A percentile compares a stretch with the other conserved stretches of the same genome.
Conservation (phyloP, 1,139 yeast genomes). For the Geotrichum citri-aurantii region DNA sequence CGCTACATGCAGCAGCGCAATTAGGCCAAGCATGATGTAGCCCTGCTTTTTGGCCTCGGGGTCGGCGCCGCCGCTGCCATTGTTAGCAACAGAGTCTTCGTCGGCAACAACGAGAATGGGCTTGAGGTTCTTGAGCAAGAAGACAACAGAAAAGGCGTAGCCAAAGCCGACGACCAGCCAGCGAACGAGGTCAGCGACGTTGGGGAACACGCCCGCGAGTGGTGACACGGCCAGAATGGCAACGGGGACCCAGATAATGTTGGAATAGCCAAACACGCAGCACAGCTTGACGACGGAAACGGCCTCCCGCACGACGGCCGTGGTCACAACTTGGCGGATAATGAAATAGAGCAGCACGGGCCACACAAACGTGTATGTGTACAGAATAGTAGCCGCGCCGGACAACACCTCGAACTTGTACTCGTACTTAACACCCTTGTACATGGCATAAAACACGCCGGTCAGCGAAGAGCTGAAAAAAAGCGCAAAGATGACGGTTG, state of each 20-base stretch:
- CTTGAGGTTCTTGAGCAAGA: slow-evolving; percentile 36
- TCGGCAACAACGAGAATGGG: slow-evolving; percentile 32
- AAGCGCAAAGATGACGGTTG: slow-evolving; percentile 64
- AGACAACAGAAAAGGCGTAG: slow-evolving; percentile 35
- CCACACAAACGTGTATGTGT: slow-evolving; percentile 63
- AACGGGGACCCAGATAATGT: slow-evolving; percentile 73
- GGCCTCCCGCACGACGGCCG: slow-evolving; percentile 24
- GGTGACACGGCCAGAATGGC: slow-evolving; percentile 50
- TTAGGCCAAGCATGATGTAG: slow-evolving; percentile 30
- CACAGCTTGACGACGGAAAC: slow-evolving; percentile 40
- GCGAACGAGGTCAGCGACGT: slow-evolving; percentile 35
- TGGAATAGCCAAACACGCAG: slow-evolving; percentile 75
- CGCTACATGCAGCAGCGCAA: slow-evolving; percentile 35
- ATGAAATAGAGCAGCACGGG: slow-evolving; percentile 51
- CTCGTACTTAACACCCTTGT: slow-evolving; percentile 44
- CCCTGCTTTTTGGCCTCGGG: slow-evolving; percentile 31
- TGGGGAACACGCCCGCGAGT: slow-evolving; percentile 33
- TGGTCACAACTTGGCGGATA: slow-evolving; percentile 39
- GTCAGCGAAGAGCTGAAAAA: slow-evolving; percentile 66
- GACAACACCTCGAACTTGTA: slow-evolving; percentile 60
- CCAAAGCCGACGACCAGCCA: slow-evolving; percentile 38
- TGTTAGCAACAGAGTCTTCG: slow-evolving; percentile 27
- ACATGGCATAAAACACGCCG: slow-evolving; percentile 45
- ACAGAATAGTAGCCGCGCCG: slow-evolving; percentile 59
- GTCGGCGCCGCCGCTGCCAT: too few species aligned